Percentiles rank a stretch among this genome's conserved stretches.
These are phyloP conservation scores for Pterocarpus macrocarpus DNA, from an alignment of 306 rosid genomes.

Conservation along the genomic window DNA sequence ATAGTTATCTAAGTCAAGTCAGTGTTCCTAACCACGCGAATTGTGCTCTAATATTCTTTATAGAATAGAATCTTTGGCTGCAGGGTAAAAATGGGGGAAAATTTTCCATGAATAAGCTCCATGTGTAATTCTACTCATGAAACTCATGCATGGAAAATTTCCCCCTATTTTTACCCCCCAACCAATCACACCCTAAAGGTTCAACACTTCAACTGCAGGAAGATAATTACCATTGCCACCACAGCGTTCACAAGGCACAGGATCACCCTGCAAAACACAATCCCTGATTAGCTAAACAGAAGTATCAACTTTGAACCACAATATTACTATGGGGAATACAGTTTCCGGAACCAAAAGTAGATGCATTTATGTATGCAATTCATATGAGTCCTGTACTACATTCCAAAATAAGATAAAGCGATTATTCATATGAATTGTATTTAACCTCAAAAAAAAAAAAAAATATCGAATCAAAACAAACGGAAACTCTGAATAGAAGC, in stretches of 20 bases:
- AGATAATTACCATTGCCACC: conserved; percentile 83
- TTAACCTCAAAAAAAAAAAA: too few species aligned
- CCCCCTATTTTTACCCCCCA: too few species aligned
- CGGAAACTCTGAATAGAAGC: not conserved
- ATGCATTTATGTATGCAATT: conserved; percentile 17
- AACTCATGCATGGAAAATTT: too few species aligned
- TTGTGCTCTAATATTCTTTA: not conserved
- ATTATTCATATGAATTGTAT: not conserved
- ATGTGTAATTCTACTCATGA: too few species aligned
- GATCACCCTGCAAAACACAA: conserved; percentile 83
- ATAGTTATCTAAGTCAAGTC: conserved; percentile 2
- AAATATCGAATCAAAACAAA: too few species aligned
- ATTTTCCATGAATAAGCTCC: too few species aligned
- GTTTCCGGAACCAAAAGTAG: conserved; percentile 9
- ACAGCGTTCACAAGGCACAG: conserved; percentile 94
- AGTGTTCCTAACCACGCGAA: conserved; percentile 11
- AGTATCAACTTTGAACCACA: conserved; percentile 30
- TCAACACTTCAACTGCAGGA: conserved; percentile 6
- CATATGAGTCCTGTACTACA: conserved; percentile 18
- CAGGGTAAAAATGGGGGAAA: too few species aligned
- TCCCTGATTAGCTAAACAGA: conserved; percentile 27
- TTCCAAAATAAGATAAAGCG: not conserved
- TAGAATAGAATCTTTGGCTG: not conserved
- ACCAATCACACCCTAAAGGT: too few species aligned
- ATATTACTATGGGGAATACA: not conserved